Conservation (phyloP, 306 rosid genomes). For the Medicago lupulina region DNA sequence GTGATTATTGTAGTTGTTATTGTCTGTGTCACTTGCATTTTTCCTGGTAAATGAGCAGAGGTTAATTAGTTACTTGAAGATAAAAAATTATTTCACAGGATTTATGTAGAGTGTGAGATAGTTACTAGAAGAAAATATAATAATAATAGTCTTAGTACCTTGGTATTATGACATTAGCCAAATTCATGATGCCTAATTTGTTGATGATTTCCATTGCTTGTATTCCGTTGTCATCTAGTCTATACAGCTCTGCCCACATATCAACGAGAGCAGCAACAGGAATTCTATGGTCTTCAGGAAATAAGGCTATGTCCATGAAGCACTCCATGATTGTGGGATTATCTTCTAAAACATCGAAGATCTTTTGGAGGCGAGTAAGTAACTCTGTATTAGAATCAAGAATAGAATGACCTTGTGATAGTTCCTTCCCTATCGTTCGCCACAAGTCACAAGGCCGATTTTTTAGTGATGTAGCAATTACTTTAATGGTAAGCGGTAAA, state of each 20-base stretch:
- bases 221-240: constrained; percentile 47
- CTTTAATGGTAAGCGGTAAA: constrained; percentile 59
- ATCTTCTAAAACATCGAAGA: constrained; percentile 54
- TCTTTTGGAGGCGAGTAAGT: constrained; percentile 48
- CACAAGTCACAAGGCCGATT: constrained; percentile 43
- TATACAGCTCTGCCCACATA: constrained; percentile 60
- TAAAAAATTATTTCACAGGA: neutral
- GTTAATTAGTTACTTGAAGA: constrained; percentile 4
- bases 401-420: constrained; percentile 51
- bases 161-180: constrained; percentile 50
- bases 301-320: constrained; percentile 75
- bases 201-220: constrained; percentile 46
- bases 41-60: constrained; percentile 52
- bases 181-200: constrained; percentile 47
- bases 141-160: constrained; percentile 50
- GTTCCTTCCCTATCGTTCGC: constrained; percentile 45
- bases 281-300: constrained; percentile 68
- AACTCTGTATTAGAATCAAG: constrained; percentile 53
- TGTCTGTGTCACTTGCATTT: constrained; percentile 44
- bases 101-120: neutral
- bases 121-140: neutral
- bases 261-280: constrained; percentile 56
- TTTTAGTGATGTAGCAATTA: constrained; percentile 56
- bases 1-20: constrained; percentile 55
- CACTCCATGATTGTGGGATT: constrained; percentile 53